These are phyloP conservation scores for Harrya chromipes DNA, from an alignment of 768 basidiomycete species.

Conservation along the genomic window DNA sequence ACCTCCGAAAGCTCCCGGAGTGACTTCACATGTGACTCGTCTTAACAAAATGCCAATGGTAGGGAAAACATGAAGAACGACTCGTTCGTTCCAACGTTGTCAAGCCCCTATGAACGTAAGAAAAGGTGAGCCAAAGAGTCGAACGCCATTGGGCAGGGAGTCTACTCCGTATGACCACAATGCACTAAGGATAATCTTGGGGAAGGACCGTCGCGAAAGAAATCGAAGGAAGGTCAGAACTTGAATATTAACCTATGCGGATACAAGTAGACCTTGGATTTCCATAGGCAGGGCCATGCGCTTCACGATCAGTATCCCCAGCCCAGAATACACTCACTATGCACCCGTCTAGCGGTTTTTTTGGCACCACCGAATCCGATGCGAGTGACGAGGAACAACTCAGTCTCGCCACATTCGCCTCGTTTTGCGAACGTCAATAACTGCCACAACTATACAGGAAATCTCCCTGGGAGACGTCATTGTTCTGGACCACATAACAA, in stretches of 20 bases:
- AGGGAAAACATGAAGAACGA: constrained; percentile 29
- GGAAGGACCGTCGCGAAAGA: no score
- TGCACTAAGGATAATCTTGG: no score
- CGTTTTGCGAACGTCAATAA: constrained; percentile 2
- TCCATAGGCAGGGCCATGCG: constrained; percentile 5
- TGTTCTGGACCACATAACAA: no score
- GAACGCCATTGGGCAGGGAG: no score
- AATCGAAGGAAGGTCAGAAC: no score
- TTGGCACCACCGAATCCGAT: constrained; percentile 23
- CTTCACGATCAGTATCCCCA: neutral
- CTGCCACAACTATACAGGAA: no score
- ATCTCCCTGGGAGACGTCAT: no score
- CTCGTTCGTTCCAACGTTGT: constrained; percentile 21
- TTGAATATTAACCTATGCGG: no score
- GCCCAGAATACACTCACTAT: neutral
- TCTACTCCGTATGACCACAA: no score
- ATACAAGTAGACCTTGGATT: neutral
- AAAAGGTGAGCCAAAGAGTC: constrained; percentile 10
- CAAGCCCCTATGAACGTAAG: constrained; percentile 6
- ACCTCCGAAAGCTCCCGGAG: neutral
- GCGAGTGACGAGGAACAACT: constrained; percentile 16
- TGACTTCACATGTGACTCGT: no score
- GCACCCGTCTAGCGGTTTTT: constrained; percentile 9
- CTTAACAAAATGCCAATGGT: no score
- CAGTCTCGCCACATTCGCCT: constrained; percentile 21